Evolutionary conservation across 768 basidiomycete genomes (phyloP), one percentile per base, ranked within the genome.

Genomic region (Tricholoma terreum): DNA sequence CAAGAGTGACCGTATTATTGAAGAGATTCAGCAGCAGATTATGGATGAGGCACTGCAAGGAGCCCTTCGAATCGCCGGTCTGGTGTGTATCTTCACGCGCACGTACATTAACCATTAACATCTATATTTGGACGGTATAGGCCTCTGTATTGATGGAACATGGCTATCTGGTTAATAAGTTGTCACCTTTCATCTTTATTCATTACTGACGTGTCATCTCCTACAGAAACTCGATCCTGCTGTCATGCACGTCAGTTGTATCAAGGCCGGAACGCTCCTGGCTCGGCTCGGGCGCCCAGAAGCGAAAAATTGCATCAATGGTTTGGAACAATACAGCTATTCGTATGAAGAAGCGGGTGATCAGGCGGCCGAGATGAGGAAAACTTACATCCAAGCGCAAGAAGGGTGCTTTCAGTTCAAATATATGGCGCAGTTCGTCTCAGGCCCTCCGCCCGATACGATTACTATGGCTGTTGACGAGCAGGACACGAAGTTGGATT

Each of bases 311-410:
- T 96, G 94, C 69, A 86, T 96, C 63, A 83, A 81, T 21, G 94
- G 90, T 27, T 78, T 97, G 21, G 82, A 90, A 64, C 94, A 97
- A 71, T 95, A 95, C 68, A 89, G 89, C 65, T 83, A 86, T 64
- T 88, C 91, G 17, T 93, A 92, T 63, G 92, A 92, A 67, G 90
- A 93, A 62, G 87, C 90, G 30, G 89, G 84, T 38, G 90, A 91
- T 27, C 83, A 87, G 64, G 89, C 91, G 3, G 77, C 77, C 35
- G 82, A 87, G 66, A 87, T 95, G 80, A 63, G 84, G 73, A 76
- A 79, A 61, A 57, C 77, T 58, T 77, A 77, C 75, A 69, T 69
- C 34, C 69, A 72, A n/a, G 77, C 74, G 33, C 71, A 74, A 6
- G 69, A 64, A 33, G 79, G 78, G 19, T 76, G 78, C 46, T 66